Evolutionary conservation across 2,329 filamentous ascomycete genomes (phyloP).

Genomic region (Aspergillus aculeatinus): DNA sequence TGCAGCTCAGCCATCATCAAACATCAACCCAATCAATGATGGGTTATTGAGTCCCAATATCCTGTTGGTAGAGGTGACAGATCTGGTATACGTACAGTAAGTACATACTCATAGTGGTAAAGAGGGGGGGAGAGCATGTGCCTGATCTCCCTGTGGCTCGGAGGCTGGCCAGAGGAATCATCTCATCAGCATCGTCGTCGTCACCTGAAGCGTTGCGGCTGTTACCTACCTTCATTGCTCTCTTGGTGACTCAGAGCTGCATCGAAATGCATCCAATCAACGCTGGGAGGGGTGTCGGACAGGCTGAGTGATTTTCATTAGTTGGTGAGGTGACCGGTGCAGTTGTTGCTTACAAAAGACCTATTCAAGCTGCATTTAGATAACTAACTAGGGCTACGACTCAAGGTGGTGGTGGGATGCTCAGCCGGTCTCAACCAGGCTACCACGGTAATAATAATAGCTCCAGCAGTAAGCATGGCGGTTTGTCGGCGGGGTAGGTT

Average conservation of each 20-base stretch:
- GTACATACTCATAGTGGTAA: too few species aligned
- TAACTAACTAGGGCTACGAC: too few species aligned
- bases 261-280: slow-evolving; percentile 15
- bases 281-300: not conserved
- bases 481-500: not conserved
- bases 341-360: not conserved
- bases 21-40: not conserved
- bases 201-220: not conserved
- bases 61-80: not conserved
- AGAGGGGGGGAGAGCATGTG: not conserved
- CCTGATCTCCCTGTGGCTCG: not conserved
- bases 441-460: not conserved
- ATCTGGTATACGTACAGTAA: not conserved
- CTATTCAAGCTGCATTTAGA: too few species aligned
- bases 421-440: too few species aligned
- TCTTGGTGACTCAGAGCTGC: slow-evolving; percentile 16
- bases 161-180: not conserved
- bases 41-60: not conserved
- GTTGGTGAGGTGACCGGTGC: not conserved
- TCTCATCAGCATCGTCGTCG: slow-evolving; percentile 9
- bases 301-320: not conserved
- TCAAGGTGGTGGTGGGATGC: too few species aligned
- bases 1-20: not conserved
- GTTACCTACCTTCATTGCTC: not conserved
- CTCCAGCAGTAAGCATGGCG: not conserved